Evolutionary conservation across 2,329 filamentous ascomycete genomes (phyloP).

Genomic region (Pseudogymnoascus sp.): DNA sequence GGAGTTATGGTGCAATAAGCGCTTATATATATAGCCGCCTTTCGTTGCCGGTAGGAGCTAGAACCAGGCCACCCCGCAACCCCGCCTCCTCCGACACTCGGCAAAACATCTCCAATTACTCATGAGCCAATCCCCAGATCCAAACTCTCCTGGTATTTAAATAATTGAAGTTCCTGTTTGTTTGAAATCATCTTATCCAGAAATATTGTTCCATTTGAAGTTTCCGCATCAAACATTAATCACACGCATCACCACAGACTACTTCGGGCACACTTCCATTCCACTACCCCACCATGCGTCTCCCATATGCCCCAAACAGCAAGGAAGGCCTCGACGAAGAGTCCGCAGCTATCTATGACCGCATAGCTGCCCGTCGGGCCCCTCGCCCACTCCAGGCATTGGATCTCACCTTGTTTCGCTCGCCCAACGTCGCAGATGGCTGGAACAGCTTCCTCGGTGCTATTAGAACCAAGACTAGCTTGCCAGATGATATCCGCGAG

Average conservation of each 20-base stretch:
- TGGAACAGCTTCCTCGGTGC: conserved; percentile 64
- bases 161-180: neutral
- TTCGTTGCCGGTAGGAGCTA: neutral
- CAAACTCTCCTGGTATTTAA: neutral
- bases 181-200: neutral
- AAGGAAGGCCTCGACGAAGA: conserved; percentile 34
- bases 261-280: neutral
- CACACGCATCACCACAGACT: neutral
- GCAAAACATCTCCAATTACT: neutral
- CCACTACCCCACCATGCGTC: conserved; percentile 43
- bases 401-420: conserved; percentile 69
- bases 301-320: conserved; percentile 54
- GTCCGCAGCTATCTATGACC: conserved; percentile 48
- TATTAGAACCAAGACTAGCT: conserved; percentile 43
- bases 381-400: conserved; percentile 65
- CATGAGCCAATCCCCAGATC: neutral
- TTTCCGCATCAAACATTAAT: neutral
- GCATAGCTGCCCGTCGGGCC: conserved; percentile 55
- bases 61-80: neutral
- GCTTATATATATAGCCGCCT: conserved; percentile 7
- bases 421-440: conserved; percentile 65
- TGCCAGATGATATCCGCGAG: conserved; percentile 56
- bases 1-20: neutral
- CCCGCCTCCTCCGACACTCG: neutral
- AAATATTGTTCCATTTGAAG: neutral